Evolutionary conservation across 139 green algal species (phyloP), one percentile per base, ranked within the genome.

Genomic region (Chlorella sorokiniana): DNA sequence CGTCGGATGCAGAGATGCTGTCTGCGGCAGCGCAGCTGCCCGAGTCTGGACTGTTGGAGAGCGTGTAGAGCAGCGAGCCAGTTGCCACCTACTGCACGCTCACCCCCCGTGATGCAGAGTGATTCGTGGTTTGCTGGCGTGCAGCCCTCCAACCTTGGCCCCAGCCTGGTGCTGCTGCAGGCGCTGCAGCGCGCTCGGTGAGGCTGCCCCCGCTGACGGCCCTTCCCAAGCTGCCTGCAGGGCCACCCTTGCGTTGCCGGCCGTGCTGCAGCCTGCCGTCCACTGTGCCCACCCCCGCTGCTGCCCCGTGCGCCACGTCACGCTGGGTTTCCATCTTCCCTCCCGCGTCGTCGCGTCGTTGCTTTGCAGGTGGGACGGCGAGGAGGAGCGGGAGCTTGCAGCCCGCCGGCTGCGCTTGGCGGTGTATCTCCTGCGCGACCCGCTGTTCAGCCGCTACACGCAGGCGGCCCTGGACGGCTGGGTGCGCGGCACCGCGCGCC

Each of bases 381-480:
- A 73, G 9, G 86, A 90, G 78, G 42, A 79, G 69, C 56, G 72
- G 14, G 89, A 91, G 72, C 76, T 88, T 31, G n/a, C 63, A 1
- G 81, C 80, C 14, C 73, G 87, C 25, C 65, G 70, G n/a, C 44
- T 91, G 56, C 35, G 69, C 40, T 78, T 91, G 65, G 52, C 90
- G 75, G 81, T 78, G 40, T 94, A 94, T 78, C 85, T 93, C 3
- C 81, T 94, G 38, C 76, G 90, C 25, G 88, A 83, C 69, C 90
- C 90, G 45, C 86, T 84, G 73, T 94, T 93, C 82, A 76, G 90
- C 2, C 44, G 45, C 18, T 76, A 90, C 35, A 89, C 25, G 54
- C 14, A 81, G 74, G 79, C 59, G 4, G 78, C 75, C 0, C 41
- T 92, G 10, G 59, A 67, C 20, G 25, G 37, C 25, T 68, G 82